Evolutionary conservation across 352 stramenopile species (phyloP).

Genomic region (Globisporangium parvum): DNA sequence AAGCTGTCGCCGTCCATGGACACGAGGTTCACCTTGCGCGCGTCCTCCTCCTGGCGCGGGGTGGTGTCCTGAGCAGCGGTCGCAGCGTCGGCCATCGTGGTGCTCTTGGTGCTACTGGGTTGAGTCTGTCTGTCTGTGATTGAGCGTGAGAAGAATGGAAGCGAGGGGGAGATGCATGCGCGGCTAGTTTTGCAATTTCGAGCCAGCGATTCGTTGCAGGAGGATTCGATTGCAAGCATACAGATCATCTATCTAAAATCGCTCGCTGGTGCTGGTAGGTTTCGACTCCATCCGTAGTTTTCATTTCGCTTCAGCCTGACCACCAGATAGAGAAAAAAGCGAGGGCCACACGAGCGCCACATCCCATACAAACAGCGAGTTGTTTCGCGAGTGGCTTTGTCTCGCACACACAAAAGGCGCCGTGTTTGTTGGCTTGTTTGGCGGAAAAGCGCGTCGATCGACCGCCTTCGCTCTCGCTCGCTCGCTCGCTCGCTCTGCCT

Average conservation of each 20-base stretch:
- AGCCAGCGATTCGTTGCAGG: too few species aligned
- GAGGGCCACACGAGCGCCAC: neutral
- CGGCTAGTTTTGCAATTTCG: too few species aligned
- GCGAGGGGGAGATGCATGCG: neutral
- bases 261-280: too few species aligned
- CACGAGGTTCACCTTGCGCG: constrained; percentile 80
- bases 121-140: neutral
- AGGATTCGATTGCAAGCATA: too few species aligned
- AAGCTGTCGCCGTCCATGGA: constrained; percentile 97
- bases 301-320: too few species aligned
- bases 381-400: neutral
- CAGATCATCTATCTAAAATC: too few species aligned
- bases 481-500: constrained; percentile 1
- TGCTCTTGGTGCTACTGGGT: neutral
- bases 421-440: neutral
- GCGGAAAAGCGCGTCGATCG: neutral
- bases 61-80: constrained; percentile 27
- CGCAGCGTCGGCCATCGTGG: constrained; percentile 53
- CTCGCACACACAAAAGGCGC: too few species aligned
- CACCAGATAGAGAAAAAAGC: neutral
- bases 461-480: neutral
- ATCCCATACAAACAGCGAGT: neutral
- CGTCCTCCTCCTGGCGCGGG: constrained; percentile 61
- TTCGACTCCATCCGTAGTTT: too few species aligned
- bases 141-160: neutral